Base-by-base conservation (phyloP, 2,329 filamentous ascomycete genomes). In the Alternaria longipes region DNA sequence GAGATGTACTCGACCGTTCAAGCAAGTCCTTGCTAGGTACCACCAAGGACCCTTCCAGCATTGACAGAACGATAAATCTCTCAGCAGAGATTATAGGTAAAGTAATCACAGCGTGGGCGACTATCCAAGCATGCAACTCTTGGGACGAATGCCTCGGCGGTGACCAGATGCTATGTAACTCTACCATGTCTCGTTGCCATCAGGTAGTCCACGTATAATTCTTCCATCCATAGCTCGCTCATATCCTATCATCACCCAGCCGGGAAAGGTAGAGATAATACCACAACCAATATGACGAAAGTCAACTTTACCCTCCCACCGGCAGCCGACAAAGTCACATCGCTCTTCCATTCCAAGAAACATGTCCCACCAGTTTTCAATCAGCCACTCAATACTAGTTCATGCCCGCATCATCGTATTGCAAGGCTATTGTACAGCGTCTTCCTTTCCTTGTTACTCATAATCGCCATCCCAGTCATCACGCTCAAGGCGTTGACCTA, bases 401-500 rank as follows among this genome's bases (percentile, higher is more conserved):
- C 56, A 16, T 66, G 59, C 41, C 64, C 64, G 3, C 62, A 67
- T 41, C 66, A 74, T 40, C 63, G 66, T 8, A 59, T 70, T 16
- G 55, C 71, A n/a, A 66, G 71, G 12, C 42, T 65, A 1, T 49
- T 76, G 2, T 70, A 73, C 53, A 40, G 61, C 26, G 26, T 66
- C 9, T 58, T 66, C 3, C 66, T 76, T n/a, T 38, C 65, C 0
- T 5, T 69, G 5, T 65, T 74, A 12, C 32, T 74, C 32, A 12
- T 59, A 2, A 62, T 73, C 22, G 65, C 73, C 0, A 63, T 64
- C 16, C 59, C 64, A 11, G 64, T 72, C 22, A 66, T 78, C 42
- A 63, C 59, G 0, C 66, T 78, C 24, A 75, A 76, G 42, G 71
- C 69, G 1, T 64, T 71, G 41, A 76, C 74, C 2, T 70, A 75